Percentiles rank a stretch among this genome's conserved stretches.
phyloP scores from a whole-genome alignment of 2,329 filamentous ascomycete species.

The Pseudogymnoascus sp. region DNA sequence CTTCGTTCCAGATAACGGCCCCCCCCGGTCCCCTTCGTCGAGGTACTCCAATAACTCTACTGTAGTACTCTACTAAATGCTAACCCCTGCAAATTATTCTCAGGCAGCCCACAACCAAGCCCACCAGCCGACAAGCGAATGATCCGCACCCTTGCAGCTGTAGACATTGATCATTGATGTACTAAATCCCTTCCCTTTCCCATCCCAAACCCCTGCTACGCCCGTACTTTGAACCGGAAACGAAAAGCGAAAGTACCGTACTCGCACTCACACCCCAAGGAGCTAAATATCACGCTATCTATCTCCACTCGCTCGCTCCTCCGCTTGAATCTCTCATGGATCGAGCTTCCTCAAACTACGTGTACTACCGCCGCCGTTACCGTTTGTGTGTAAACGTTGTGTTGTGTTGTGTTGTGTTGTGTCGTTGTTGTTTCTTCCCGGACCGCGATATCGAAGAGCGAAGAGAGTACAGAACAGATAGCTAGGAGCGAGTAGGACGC shows the following conservation, averaged over 20 bases:
- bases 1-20: neutral
- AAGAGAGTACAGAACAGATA: neutral
- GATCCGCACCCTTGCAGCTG: neutral
- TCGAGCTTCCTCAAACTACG: neutral
- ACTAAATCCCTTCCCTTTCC: neutral
- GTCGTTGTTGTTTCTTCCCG: neutral
- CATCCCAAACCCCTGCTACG: neutral
- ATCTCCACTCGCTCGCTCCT: neutral
- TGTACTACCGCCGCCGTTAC: neutral
- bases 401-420: neutral
- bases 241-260: neutral
- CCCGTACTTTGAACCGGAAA: neutral
- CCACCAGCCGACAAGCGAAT: neutral
- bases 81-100: neutral
- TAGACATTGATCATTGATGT: neutral
- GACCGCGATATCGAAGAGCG: neutral
- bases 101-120: neutral
- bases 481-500: neutral
- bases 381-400: neutral
- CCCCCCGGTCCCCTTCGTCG: neutral
- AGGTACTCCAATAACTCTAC: neutral
- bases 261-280: neutral
- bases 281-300: conserved; percentile 2
- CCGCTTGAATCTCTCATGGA: neutral
- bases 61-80: neutral